Conservation (phyloP, 164 flowering plant species). For the Vitis labrusca region DNA sequence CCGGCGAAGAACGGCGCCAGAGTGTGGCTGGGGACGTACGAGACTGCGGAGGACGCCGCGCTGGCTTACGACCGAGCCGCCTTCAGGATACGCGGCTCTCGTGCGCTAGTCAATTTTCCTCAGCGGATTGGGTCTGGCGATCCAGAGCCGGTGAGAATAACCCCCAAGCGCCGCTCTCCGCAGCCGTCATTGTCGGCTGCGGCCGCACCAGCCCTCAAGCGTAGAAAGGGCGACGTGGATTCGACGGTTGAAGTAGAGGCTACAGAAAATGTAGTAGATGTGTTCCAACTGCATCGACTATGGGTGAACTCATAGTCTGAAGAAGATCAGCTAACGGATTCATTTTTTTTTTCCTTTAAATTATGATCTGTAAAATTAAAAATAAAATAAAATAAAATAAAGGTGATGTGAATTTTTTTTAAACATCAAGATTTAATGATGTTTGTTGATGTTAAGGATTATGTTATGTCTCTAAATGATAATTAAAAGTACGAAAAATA, state of each 20-base stretch:
- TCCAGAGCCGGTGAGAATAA: neutral
- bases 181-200: neutral
- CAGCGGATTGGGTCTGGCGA: neutral
- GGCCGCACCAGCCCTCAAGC: neutral
- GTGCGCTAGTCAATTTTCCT: conserved; percentile 21
- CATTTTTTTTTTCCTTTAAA: no score
- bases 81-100: conserved; percentile 15
- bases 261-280: neutral
- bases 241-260: neutral
- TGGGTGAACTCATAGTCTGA: no score
- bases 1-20: conserved; percentile 19
- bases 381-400: no score
- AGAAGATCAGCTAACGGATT: no score
- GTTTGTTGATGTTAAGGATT: no score
- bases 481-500: no score
- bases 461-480: no score
- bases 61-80: conserved; percentile 24
- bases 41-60: conserved; percentile 21
- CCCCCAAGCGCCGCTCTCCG: neutral
- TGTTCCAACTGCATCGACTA: no score
- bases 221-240: neutral
- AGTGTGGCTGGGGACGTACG: conserved; percentile 24
- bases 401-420: no score
- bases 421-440: no score
- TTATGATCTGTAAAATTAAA: no score